phyloP scores from a whole-genome alignment of 495 filamentous ascomycete species.

The Hypoxylon intermedium region DNA sequence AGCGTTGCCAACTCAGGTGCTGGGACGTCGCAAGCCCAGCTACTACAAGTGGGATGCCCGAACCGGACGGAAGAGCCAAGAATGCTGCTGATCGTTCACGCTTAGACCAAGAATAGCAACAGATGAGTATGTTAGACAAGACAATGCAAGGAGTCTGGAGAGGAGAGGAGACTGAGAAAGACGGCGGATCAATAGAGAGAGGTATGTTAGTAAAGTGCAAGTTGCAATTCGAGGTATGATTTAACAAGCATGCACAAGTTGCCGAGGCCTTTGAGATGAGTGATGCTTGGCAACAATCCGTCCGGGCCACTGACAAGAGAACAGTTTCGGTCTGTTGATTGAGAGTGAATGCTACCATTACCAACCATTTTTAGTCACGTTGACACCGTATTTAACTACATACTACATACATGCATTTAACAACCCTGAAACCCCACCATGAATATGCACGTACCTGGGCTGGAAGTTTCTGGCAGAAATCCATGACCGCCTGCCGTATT shows the following conservation, averaged over 20 bases:
- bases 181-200: neutral
- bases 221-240: conserved; percentile 21
- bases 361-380: too few species aligned
- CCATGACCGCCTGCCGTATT: conserved; percentile 4
- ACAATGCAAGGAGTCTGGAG: neutral
- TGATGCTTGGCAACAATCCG: conserved; percentile 17
- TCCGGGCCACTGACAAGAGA: neutral
- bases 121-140: neutral
- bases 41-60: conserved; percentile 8
- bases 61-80: conserved; percentile 5
- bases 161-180: neutral
- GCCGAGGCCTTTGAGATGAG: conserved; percentile 33
- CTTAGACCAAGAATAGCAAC: neutral
- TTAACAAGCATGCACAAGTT: conserved; percentile 21
- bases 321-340: too few species aligned
- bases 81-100: neutral
- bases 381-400: too few species aligned
- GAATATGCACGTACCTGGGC: too few species aligned
- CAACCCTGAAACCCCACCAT: too few species aligned
- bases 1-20: neutral
- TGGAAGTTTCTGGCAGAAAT: conserved; percentile 9
- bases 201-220: conserved; percentile 1
- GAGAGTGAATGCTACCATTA: too few species aligned
- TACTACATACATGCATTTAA: too few species aligned
- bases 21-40: neutral